phyloP scores from a whole-genome alignment of 805 yeast species.

The Metschnikowia baotianmanensis region DNA sequence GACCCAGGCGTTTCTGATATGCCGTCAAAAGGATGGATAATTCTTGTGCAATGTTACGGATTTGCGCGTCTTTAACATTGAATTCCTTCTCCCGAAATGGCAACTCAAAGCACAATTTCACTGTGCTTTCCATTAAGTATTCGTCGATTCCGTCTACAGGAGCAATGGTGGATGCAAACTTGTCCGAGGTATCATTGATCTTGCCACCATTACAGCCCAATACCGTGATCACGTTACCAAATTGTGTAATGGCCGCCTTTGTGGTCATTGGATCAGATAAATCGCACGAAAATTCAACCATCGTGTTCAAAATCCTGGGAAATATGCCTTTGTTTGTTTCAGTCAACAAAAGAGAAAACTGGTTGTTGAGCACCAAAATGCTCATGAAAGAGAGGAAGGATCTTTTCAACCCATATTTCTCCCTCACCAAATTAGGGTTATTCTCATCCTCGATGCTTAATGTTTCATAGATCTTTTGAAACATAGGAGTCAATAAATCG shows the following conservation, averaged over 20 bases:
- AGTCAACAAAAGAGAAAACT: slow-evolving; percentile 72
- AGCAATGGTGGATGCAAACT: slow-evolving; percentile 44
- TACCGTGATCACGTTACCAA: slow-evolving; percentile 58
- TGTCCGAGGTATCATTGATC: slow-evolving; percentile 61
- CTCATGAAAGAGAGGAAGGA: slow-evolving; percentile 68
- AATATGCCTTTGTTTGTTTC: slow-evolving; percentile 61
- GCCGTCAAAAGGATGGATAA: slow-evolving; percentile 66
- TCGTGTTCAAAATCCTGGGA: slow-evolving; percentile 57
- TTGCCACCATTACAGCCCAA: slow-evolving; percentile 65
- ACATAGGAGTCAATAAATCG: slow-evolving; percentile 71
- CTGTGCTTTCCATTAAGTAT: slow-evolving; percentile 62
- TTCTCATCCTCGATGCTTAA: slow-evolving; percentile 39
- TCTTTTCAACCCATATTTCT: slow-evolving; percentile 63
- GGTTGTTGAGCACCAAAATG: slow-evolving; percentile 71
- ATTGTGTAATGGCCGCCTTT: slow-evolving; percentile 66
- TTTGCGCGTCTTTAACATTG: slow-evolving; percentile 76
- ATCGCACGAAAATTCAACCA: slow-evolving; percentile 65
- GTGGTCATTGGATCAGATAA: slow-evolving; percentile 61
- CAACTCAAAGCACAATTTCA: slow-evolving; percentile 70
- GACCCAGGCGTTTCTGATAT: slow-evolving; percentile 33
- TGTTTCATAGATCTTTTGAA: slow-evolving; percentile 56
- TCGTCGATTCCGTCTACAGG: slow-evolving; percentile 69
- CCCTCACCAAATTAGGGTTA: slow-evolving; percentile 62
- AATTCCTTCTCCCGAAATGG: slow-evolving; percentile 71
- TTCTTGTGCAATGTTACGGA: slow-evolving; percentile 71